Evolutionary conservation across 202 grass and related monocot species (phyloP), one percentile per base, ranked within the genome.

Genomic region (Carex arenaria): DNA sequence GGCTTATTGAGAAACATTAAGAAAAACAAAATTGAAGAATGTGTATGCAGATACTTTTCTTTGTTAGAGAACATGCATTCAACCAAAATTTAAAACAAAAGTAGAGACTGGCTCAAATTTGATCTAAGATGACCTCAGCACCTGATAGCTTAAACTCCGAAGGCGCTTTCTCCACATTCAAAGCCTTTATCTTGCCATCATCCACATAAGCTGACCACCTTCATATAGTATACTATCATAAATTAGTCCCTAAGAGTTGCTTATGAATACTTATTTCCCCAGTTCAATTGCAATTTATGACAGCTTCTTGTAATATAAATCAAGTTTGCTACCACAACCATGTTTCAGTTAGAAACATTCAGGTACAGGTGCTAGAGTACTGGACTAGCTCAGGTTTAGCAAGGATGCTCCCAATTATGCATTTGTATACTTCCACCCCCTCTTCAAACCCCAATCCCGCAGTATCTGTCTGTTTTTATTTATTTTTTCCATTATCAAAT

Each of bases 151-250:
- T 93, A 61, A 98, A 93, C 3, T 93, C 88, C 0, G 96, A 98
- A 10, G 96, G 93, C 43, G 85, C 96, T 71, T 90, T 89, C 86
- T 98, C 96, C 8, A 98, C 86, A 51, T 95, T 98, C n/a, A 98
- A 85, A 18, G 81, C 82, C 86, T 93, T 95, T 82, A 98, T 95
- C 79, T 93, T 92, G 28, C 96, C 96, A 45, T 95, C 75, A 10
- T 93, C 93, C 75, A 95, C 86, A 84, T 93, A 98, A 2, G 91
- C 96, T 4, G 96, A 98, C 93, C 93, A 98, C 81, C 96, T 98
- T 72, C 77, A 89, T 73, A 86, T 67, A 64, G 31, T 36, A 28
- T 12, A 2, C 3, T 36, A 69, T 22, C 17, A 9, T 6, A 53
- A 85, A 23, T 74, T 63, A 64, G 69, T 78, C 72, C 71, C 34